phyloP scores from a whole-genome alignment of 345 rosid genomes.

The Jatropha curcas region DNA sequence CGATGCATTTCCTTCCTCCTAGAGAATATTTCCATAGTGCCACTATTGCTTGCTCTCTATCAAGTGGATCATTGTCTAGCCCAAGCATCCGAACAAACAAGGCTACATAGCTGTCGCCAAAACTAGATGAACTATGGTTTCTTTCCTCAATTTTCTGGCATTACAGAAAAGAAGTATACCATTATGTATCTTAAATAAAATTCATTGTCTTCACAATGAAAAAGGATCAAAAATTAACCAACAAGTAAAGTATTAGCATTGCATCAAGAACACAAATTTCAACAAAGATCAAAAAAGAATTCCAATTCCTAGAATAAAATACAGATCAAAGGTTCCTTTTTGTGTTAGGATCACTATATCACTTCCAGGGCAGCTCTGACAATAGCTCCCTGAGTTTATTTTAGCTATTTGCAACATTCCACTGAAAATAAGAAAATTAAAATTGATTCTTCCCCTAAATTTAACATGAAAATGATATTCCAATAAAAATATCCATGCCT shows the following conservation, averaged over 20 bases:
- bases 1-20: constrained; percentile 78
- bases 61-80: constrained; percentile 74
- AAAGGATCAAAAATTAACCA: neutral
- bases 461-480: neutral
- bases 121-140: constrained; percentile 41
- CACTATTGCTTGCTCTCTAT: constrained; percentile 76
- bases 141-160: constrained; percentile 46
- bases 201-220: neutral
- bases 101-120: constrained; percentile 61
- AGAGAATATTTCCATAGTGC: constrained; percentile 80
- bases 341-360: neutral
- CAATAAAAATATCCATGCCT: neutral
- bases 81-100: constrained; percentile 92
- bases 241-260: neutral
- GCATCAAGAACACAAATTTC: constrained; percentile 3
- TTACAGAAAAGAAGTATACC: constrained; percentile 23
- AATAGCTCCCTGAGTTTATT: neutral
- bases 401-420: neutral
- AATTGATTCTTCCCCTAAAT: neutral
- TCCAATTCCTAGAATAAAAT: neutral
- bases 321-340: neutral
- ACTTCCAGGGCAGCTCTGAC: neutral
- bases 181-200: constrained; percentile 14
- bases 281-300: neutral
- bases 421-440: neutral